These are phyloP conservation scores for Funneliformis geosporum DNA, from an alignment of 192 early-diverging fungal species.

Conservation along the genomic window DNA sequence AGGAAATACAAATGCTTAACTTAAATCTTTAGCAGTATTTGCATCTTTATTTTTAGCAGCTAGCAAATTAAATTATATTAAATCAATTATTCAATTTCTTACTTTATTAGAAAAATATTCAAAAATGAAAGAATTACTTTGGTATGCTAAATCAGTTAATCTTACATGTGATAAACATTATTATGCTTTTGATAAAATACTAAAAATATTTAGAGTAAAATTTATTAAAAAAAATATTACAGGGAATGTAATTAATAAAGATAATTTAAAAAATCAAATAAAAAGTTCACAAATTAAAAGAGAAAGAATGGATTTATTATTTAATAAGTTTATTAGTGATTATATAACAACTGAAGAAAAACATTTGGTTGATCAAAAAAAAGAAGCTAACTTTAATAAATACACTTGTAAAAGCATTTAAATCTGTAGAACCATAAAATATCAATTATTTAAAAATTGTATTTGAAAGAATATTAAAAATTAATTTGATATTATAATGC, in stretches of 20 bases:
- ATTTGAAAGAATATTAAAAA: too few species aligned
- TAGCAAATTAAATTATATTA: not conserved
- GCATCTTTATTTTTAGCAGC: not conserved
- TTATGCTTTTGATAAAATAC: conserved; percentile 20
- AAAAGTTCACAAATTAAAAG: not conserved
- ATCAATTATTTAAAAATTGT: too few species aligned
- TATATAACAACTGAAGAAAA: too few species aligned
- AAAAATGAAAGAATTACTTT: not conserved
- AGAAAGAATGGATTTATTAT: not conserved
- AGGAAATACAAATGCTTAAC: too few species aligned
- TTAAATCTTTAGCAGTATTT: not conserved
- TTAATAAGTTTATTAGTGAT: too few species aligned
- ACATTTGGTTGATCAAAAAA: too few species aligned
- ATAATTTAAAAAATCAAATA: not conserved
- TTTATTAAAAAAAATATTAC: conserved; percentile 13
- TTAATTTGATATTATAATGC: too few species aligned
- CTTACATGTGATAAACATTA: not conserved
- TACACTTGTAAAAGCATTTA: too few species aligned
- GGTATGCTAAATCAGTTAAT: not conserved
- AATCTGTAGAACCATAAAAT: too few species aligned
- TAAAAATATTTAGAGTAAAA: not conserved
- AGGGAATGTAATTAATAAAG: not conserved
- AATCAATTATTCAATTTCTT: not conserved
- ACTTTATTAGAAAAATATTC: not conserved
- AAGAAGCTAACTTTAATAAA: too few species aligned